Evolutionary conservation across 2,329 filamentous ascomycete genomes (phyloP), one percentile per base, ranked within the genome.

Genomic region (Chaetomiaceae sp.): DNA sequence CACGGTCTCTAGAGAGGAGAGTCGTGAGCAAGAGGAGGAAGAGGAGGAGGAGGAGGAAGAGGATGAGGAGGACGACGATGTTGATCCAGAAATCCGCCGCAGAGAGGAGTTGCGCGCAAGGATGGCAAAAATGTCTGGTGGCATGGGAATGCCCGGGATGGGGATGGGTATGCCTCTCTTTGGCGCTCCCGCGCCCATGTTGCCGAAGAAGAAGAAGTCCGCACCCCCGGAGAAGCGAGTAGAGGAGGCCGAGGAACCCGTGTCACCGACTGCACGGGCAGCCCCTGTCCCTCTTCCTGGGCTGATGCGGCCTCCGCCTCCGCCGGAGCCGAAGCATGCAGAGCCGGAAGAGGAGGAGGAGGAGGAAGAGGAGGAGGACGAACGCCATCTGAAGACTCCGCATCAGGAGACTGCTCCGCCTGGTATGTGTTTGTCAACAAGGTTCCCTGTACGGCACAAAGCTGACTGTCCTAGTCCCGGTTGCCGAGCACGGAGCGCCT

Each of bases 121-220:
- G 61, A 99, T 99, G 89, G 93, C 93, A 40, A 96, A 96, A 71
- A 93, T 99, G 86, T 95, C 92, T 60, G 92, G 92, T 49, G 92
- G 92, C 19, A 96, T 96, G 89, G 89, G 89, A 41, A 95, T 97
- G 86, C 83, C 89, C 65, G 89, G 89, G 61, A 93, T 97, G 83
- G 89, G 89, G 61, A 93, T 97, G 83, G 89, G 88, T 23, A 61
- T 62, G 41, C 58, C 60, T 7, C 47, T 62, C 14, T 62, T 63
- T 47, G 60, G 60, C 13, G 58, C 51, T 16, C 79, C 80, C 17
- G 82, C 84, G 31, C 80, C 78, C 33, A 82, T 82, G 53, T 80
- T 89, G 66, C 79, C 73, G 35, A 82, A 76, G 64, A 83, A 83
- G 68, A 83, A 82, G 66, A 79, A 78, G 63, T 62, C 68, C 4